Conservation (phyloP, 2,329 filamentous ascomycete species). For the Pseudomassariella vexata region DNA sequence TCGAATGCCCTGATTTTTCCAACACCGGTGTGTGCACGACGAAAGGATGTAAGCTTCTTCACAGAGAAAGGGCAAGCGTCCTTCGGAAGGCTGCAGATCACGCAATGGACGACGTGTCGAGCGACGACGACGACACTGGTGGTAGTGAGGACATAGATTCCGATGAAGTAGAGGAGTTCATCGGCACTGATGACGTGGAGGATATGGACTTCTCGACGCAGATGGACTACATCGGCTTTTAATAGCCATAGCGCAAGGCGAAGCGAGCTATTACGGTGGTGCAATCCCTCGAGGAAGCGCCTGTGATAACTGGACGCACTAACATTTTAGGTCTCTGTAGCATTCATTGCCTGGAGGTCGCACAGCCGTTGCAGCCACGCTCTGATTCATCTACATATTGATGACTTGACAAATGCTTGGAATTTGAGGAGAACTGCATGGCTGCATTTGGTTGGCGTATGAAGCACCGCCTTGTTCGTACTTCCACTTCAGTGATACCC, state of each 20-base stretch:
- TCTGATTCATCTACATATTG: no score
- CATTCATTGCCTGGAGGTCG: no score
- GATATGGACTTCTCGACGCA: constrained; percentile 51
- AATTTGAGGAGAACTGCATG: no score
- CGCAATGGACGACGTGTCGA: constrained; percentile 65
- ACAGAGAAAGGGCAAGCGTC: constrained; percentile 80
- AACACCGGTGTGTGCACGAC: constrained; percentile 80
- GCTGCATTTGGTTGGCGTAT: no score
- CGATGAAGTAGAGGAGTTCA: constrained; percentile 64
- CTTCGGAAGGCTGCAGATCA: constrained; percentile 61
- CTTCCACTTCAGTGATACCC: no score
- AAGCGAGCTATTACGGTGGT: no score
- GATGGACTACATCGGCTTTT: constrained; percentile 53
- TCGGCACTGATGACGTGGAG: constrained; percentile 47
- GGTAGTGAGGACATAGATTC: constrained; percentile 77
- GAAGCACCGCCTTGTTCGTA: no score
- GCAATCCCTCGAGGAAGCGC: no score
- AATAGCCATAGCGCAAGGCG: constrained; percentile 25
- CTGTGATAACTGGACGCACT: no score
- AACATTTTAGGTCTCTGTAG: no score
- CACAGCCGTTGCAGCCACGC: no score
- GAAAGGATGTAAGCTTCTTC: constrained; percentile 76
- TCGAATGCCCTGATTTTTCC: constrained; percentile 93
- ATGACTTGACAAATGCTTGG: no score
- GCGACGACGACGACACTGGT: constrained; percentile 65